phyloP scores from a whole-genome alignment of 129 eudicot genomes.

The Escallonia rubra region DNA sequence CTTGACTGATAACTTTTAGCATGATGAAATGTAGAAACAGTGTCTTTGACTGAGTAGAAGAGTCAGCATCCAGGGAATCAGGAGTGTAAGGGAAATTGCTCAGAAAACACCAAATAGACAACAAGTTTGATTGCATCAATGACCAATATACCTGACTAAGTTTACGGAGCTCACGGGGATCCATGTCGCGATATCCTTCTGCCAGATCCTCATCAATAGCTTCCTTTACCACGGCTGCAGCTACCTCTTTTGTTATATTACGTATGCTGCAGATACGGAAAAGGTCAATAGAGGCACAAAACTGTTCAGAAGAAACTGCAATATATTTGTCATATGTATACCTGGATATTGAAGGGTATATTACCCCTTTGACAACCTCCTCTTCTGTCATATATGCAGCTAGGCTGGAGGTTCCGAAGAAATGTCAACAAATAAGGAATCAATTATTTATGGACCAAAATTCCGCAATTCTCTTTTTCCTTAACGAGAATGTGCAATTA shows the following conservation, averaged over 20 bases:
- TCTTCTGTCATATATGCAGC: slow-evolving; percentile 95
- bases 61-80: too few relatives aligned
- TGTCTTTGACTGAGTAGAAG: too few relatives aligned
- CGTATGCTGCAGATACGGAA: slow-evolving; percentile 62
- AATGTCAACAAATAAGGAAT: slow-evolving; percentile 4
- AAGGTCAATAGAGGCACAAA: not conserved
- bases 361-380: slow-evolving; percentile 79
- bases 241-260: slow-evolving; percentile 85
- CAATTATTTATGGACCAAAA: not conserved
- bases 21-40: too few relatives aligned
- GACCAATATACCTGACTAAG: slow-evolving; percentile 57
- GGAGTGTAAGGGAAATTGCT: too few relatives aligned
- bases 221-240: slow-evolving; percentile 87
- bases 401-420: slow-evolving; percentile 38
- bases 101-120: too few relatives aligned
- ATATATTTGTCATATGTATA: slow-evolving; percentile 7
- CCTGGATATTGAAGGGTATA: slow-evolving; percentile 94
- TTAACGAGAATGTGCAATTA: too few relatives aligned
- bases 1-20: too few relatives aligned
- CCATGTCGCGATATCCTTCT: slow-evolving; percentile 96
- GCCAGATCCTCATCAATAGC: slow-evolving; percentile 92
- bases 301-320: slow-evolving; percentile 3
- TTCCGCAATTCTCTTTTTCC: too few relatives aligned
- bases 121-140: not conserved
- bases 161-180: slow-evolving; percentile 70